A percentile compares a stretch with the other conserved stretches of the same genome.
phyloP scores from a whole-genome alignment of 2,329 filamentous ascomycete species.

The Penicillium sp. region DNA sequence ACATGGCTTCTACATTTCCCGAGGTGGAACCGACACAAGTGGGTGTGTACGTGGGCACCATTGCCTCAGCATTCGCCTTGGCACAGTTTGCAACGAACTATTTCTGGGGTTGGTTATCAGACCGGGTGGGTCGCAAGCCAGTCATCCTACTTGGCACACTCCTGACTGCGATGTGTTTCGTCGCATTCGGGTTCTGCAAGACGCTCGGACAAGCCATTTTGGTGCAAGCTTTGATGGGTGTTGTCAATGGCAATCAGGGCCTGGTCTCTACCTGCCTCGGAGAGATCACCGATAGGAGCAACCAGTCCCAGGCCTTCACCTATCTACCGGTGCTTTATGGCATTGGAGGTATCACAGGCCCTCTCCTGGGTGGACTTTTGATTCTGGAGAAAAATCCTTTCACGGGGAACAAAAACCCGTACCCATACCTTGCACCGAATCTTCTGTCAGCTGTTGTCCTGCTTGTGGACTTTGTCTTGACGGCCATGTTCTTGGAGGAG shows the following conservation, averaged over 20 bases:
- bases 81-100: constrained; percentile 93
- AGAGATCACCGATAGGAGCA: constrained; percentile 91
- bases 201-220: constrained; percentile 81
- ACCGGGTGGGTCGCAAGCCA: constrained; percentile 77
- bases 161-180: constrained; percentile 78
- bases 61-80: constrained; percentile 88
- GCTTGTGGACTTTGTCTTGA: constrained; percentile 69
- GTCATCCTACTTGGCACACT: constrained; percentile 80
- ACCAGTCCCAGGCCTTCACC: constrained; percentile 90
- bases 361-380: constrained; percentile 83
- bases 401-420: constrained; percentile 56
- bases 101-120: constrained; percentile 83
- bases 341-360: constrained; percentile 88
- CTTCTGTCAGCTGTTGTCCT: constrained; percentile 74
- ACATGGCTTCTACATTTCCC: constrained; percentile 86
- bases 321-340: constrained; percentile 97
- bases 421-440: constrained; percentile 86
- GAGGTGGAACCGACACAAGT: constrained; percentile 71
- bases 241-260: constrained; percentile 93
- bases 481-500: constrained; percentile 83
- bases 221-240: constrained; percentile 86
- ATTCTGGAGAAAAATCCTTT: constrained; percentile 66
- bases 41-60: constrained; percentile 84
- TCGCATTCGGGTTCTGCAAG: constrained; percentile 82
- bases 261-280: constrained; percentile 92